phyloP scores from a whole-genome alignment of 768 basidiomycete species.

The Boletus huronensis region DNA sequence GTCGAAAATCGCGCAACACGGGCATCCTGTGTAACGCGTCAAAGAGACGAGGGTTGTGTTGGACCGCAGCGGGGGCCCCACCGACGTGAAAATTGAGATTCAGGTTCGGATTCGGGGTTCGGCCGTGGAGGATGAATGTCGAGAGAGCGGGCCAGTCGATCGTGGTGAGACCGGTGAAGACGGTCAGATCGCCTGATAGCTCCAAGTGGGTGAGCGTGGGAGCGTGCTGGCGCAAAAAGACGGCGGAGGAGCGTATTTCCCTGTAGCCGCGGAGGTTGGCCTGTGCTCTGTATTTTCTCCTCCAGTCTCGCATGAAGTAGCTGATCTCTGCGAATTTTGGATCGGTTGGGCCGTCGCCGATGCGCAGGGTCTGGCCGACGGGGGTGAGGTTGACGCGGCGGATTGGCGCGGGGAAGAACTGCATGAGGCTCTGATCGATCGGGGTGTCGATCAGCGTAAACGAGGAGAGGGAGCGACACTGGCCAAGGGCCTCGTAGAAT shows the following conservation, averaged over 20 bases:
- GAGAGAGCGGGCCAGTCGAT: slow-evolving; percentile 30
- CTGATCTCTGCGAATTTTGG: slow-evolving; percentile 30
- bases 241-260: slow-evolving; percentile 29
- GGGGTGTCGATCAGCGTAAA: slow-evolving; percentile 33
- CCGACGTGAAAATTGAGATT: slow-evolving; percentile 16
- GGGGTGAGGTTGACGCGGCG: slow-evolving; percentile 28
- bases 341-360: slow-evolving; percentile 34
- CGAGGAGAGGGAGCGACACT: slow-evolving; percentile 26
- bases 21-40: slow-evolving; percentile 32
- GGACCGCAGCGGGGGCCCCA: not conserved
- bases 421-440: slow-evolving; percentile 34
- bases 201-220: slow-evolving; percentile 30
- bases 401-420: slow-evolving; percentile 26
- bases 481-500: slow-evolving; percentile 28
- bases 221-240: slow-evolving; percentile 31
- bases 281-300: slow-evolving; percentile 34
- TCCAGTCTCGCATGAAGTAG: slow-evolving; percentile 36
- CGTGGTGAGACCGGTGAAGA: slow-evolving; percentile 26
- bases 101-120: slow-evolving; percentile 18
- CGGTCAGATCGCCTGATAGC: slow-evolving; percentile 30
- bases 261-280: slow-evolving; percentile 27
- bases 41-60: slow-evolving; percentile 19
- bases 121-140: slow-evolving; percentile 33
- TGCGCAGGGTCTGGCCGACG: slow-evolving; percentile 34
- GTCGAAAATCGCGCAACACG: slow-evolving; percentile 27